phyloP scores from a whole-genome alignment of 371 early-diverging fungal genomes.

The Rhizopus sp. region DNA sequence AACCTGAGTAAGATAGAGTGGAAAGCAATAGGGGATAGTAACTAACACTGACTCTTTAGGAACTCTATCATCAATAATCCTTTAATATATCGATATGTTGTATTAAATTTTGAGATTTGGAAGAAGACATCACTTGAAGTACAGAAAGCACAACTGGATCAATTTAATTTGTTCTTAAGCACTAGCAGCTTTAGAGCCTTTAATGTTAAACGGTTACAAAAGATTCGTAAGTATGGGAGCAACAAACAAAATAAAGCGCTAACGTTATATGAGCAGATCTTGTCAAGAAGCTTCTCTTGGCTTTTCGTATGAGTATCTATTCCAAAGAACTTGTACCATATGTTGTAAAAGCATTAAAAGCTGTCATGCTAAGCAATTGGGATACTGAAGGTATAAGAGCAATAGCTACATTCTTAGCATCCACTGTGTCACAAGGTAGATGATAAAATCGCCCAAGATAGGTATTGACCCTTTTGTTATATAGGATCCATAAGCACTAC shows the following conservation, averaged over 20 bases:
- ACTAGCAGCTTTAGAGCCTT: constrained; percentile 58
- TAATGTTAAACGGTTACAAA: constrained; percentile 63
- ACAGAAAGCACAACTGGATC: constrained; percentile 64
- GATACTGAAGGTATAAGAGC: constrained; percentile 67
- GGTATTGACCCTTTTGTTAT: not conserved
- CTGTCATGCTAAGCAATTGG: constrained; percentile 60
- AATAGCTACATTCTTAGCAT: constrained; percentile 69
- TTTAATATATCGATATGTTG: constrained; percentile 64
- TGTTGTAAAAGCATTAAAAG: constrained; percentile 59
- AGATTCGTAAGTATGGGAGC: constrained; percentile 53
- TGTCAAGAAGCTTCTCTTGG: constrained; percentile 65
- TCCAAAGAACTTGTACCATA: constrained; percentile 55
- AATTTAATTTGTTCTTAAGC: constrained; percentile 65
- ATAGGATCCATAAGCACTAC: not conserved
- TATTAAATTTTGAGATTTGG: constrained; percentile 79
- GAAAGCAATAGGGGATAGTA: not conserved
- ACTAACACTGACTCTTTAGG: constrained; percentile 21
- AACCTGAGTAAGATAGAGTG: constrained; percentile 49
- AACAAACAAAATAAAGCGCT: not conserved
- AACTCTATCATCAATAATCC: constrained; percentile 69
- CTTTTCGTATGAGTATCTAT: constrained; percentile 64
- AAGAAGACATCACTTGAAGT: constrained; percentile 58
- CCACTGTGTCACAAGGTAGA: constrained; percentile 64
- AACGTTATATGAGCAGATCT: constrained; percentile 36
- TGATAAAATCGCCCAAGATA: not conserved